Base-by-base conservation (phyloP, 1,139 yeast species). In the Petasospora fabianii region DNA sequence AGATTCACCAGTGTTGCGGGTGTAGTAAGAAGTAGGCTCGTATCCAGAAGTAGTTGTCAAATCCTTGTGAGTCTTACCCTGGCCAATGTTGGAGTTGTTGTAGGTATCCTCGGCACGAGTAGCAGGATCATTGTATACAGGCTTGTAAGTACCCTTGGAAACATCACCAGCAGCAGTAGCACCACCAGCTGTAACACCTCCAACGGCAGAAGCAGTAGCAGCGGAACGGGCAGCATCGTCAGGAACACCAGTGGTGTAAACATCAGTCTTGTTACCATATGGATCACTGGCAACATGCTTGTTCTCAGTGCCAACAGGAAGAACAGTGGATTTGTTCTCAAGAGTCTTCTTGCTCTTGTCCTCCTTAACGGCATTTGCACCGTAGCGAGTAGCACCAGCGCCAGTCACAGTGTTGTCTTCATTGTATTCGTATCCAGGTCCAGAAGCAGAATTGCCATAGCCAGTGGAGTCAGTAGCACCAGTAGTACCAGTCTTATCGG, bases 251-350 rank as follows among this genome's bases (percentile, higher is more conserved):
- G 48, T 44, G 4, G 41, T 35, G 26, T 40, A 41, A 1, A 46
- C 48, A 24, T 18, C 18, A 0, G 46, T 38, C 8, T 18, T 29
- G 22, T 43, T 44, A 3, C 50, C 54, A 33, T 48, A 46, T 1
- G 22, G 34, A 34, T 45, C 53, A n/a, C 20, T 24, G 9, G 30
- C 34, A 10, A 32, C 16, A 27, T 43, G 42, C n/a, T 35, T 32
- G 13, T 34, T 33, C 16, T 36, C 35, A 12, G 30, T 31, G 6
- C 44, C 47, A 26, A 49, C 48, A 14, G 53, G 54, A 11, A 46
- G 21, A 12, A 43, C 51, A 24, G 54, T 50, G 27, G 46, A 41
- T 43, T 50, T 51, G 33, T 45, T 50, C 40, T 51, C 54, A 36
- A 20, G 46, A 12, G 40, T 39, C 16, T 8, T 13, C 4, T 21